Evolutionary conservation across 1,139 yeast species (phyloP).

Genomic region (Blastobotrys petasosporus): DNA sequence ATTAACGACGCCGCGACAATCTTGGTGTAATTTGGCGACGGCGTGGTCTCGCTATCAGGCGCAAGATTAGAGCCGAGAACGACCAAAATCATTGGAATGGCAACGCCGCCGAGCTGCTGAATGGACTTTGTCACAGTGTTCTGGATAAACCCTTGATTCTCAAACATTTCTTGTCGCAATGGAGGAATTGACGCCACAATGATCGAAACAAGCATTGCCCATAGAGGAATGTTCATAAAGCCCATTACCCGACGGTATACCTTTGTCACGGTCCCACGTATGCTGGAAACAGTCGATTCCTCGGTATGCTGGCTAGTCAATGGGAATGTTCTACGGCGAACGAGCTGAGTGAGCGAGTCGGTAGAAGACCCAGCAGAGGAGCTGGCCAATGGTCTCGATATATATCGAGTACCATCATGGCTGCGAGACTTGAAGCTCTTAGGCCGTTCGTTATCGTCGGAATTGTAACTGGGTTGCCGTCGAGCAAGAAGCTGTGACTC

Average conservation of each 20-base stretch:
- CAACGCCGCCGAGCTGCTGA: constrained; percentile 75
- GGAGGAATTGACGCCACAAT: constrained; percentile 76
- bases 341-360: too few species aligned
- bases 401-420: too few species aligned
- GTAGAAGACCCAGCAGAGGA: too few species aligned
- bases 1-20: constrained; percentile 63
- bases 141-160: constrained; percentile 56
- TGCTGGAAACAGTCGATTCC: too few species aligned
- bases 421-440: too few species aligned
- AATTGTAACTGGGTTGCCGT: background rate
- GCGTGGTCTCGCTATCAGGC: constrained; percentile 35
- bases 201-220: constrained; percentile 82
- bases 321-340: too few species aligned
- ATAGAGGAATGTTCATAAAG: constrained; percentile 91
- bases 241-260: constrained; percentile 29
- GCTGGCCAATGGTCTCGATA: too few species aligned
- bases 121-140: constrained; percentile 74
- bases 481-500: constrained; percentile 5
- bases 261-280: background rate
- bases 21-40: constrained; percentile 50
- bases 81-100: constrained; percentile 71
- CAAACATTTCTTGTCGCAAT: constrained; percentile 61
- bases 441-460: too few species aligned
- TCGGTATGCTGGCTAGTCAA: too few species aligned
- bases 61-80: constrained; percentile 52